Percentiles rank a stretch among this genome's conserved stretches.
phyloP scores from a whole-genome alignment of 1,284 basidiomycete species.

The Cystobasidium pallidum region DNA sequence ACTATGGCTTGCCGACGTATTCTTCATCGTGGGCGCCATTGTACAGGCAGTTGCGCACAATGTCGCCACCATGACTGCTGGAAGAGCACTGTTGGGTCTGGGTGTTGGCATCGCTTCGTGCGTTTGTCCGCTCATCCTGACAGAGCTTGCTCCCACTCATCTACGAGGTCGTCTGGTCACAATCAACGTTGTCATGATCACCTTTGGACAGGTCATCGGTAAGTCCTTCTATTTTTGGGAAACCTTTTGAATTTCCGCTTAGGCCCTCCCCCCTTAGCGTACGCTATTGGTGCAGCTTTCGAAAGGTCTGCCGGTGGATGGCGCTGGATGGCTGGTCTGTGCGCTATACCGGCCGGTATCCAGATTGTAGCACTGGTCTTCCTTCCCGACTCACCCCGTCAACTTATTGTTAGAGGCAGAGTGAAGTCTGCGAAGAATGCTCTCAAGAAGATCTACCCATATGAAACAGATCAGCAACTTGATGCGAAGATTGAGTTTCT shows the following conservation, averaged over 20 bases:
- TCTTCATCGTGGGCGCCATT: slow-evolving; percentile 73
- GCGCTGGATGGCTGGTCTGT: slow-evolving; percentile 72
- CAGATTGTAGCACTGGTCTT: slow-evolving; percentile 42
- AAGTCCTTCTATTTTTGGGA: neutral
- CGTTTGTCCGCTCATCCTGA: slow-evolving; percentile 78
- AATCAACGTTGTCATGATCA: slow-evolving; percentile 55
- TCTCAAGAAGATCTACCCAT: slow-evolving; percentile 66
- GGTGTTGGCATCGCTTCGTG: slow-evolving; percentile 63
- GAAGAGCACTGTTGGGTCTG: slow-evolving; percentile 72
- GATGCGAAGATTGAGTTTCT: slow-evolving; percentile 62
- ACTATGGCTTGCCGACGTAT: slow-evolving; percentile 60
- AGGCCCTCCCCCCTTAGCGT: slow-evolving; percentile 11
- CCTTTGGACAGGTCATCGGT: slow-evolving; percentile 51
- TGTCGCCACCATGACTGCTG: slow-evolving; percentile 74
- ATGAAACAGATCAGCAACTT: slow-evolving; percentile 29
- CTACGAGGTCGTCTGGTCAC: slow-evolving; percentile 74
- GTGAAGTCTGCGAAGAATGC: slow-evolving; percentile 62
- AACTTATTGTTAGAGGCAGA: slow-evolving; percentile 56
- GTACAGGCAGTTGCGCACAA: slow-evolving; percentile 68
- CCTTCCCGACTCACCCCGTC: slow-evolving; percentile 46
- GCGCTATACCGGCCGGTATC: slow-evolving; percentile 47
- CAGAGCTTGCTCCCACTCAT: slow-evolving; percentile 74
- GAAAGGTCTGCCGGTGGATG: slow-evolving; percentile 68
- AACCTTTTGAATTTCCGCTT: neutral
- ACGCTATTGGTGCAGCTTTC: slow-evolving; percentile 60